Evolutionary conservation across 306 rosid genomes (phyloP).

Genomic region (Luffa acutangula): DNA sequence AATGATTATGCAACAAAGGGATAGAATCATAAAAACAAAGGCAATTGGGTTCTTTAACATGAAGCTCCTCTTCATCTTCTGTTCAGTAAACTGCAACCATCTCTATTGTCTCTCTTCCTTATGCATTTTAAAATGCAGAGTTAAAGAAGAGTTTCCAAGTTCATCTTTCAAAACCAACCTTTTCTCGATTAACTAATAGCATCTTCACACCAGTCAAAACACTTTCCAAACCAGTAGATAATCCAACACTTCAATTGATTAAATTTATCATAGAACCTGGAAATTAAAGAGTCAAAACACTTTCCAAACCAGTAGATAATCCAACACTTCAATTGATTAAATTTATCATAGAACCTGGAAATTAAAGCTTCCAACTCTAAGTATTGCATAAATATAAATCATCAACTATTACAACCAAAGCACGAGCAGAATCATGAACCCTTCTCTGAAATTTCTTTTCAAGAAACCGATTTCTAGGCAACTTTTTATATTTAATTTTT

Average conservation of each 20-base stretch:
- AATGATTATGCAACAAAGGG: slow-evolving; percentile 34
- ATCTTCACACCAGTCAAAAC: neutral
- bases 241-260: neutral
- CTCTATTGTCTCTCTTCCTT: neutral
- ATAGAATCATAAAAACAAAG: slow-evolving; percentile 30
- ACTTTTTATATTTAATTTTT: neutral
- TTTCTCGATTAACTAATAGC: neutral
- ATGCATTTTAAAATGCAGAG: neutral
- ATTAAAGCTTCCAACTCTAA: neutral
- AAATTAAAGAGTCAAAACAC: no score
- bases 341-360: neutral
- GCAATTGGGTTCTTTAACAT: slow-evolving; percentile 38
- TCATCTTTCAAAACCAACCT: neutral
- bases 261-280: neutral
- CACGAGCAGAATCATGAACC: neutral
- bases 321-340: neutral
- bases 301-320: neutral
- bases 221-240: neutral
- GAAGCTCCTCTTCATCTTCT: slow-evolving; percentile 33
- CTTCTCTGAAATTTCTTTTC: neutral
- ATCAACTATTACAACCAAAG: neutral
- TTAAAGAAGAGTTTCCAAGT: neutral
- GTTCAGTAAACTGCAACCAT: neutral
- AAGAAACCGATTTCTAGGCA: neutral
- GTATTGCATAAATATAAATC: neutral